These are phyloP conservation scores for Fusarium graminum DNA, from an alignment of 2,329 filamentous ascomycete species.

Conservation along the genomic window DNA sequence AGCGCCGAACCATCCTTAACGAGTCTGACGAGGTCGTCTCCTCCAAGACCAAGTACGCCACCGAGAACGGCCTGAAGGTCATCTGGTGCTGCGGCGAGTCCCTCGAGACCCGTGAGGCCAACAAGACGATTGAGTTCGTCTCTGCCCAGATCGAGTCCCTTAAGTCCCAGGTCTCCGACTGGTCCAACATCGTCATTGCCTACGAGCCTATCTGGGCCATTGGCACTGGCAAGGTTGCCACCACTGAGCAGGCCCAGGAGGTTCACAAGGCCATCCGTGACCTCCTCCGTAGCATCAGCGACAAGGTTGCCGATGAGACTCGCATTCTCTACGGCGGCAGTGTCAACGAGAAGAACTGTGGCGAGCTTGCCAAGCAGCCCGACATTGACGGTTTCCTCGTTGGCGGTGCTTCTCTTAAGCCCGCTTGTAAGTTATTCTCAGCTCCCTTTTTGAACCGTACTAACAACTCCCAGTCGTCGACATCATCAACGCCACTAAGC, in stretches of 20 bases:
- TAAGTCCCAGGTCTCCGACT: slow-evolving; percentile 81
- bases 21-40: slow-evolving; percentile 90
- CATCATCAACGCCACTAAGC: slow-evolving; percentile 68
- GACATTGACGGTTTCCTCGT: slow-evolving; percentile 99
- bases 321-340: slow-evolving; percentile 97
- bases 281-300: slow-evolving; percentile 84
- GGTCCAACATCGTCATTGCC: slow-evolving; percentile 94
- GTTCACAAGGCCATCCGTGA: slow-evolving; percentile 91
- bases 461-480: slow-evolving; percentile 62
- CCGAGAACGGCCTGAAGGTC: slow-evolving; percentile 87
- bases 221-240: slow-evolving; percentile 94
- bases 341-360: slow-evolving; percentile 98
- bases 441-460: not conserved
- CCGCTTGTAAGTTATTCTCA: slow-evolving; percentile 77
- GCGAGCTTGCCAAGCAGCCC: slow-evolving; percentile 87
- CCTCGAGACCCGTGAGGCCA: slow-evolving; percentile 88
- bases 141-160: slow-evolving; percentile 88
- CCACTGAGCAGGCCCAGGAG: slow-evolving; percentile 90
- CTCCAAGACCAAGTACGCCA: slow-evolving; percentile 92
- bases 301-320: slow-evolving; percentile 84
- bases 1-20: slow-evolving; percentile 89
- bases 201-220: slow-evolving; percentile 99
- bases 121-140: slow-evolving; percentile 87
- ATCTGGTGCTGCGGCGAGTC: slow-evolving; percentile 99
- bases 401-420: slow-evolving; percentile 96